Evolutionary conservation across 2,329 filamentous ascomycete genomes (phyloP).

Genomic region (Stromatinia cepivora): DNA sequence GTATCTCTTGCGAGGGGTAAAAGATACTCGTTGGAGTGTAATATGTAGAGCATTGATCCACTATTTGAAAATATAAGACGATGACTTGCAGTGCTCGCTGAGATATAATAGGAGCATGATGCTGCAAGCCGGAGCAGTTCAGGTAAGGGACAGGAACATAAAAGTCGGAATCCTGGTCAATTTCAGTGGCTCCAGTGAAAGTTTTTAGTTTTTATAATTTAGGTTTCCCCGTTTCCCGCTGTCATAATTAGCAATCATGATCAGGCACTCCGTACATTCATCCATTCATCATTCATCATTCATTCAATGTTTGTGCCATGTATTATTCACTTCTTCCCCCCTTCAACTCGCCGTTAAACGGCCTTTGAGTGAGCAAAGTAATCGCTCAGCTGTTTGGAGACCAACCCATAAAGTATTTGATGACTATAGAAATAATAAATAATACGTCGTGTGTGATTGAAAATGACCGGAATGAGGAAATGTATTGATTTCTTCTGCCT

Average conservation of each 20-base stretch:
- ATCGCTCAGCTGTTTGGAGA: neutral
- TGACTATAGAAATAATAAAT: neutral
- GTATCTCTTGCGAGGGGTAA: neutral
- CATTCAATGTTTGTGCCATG: no score
- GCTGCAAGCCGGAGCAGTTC: conserved; percentile 19
- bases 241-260: neutral
- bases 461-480: neutral
- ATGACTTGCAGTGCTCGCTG: conserved; percentile 13
- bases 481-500: neutral
- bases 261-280: no score
- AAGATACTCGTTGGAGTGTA: no score
- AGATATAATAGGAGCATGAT: conserved; percentile 18
- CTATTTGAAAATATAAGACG: neutral
- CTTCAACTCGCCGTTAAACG: no score
- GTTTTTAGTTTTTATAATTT: neutral
- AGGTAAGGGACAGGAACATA: conserved; percentile 25
- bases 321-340: no score
- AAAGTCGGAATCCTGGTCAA: conserved; percentile 4
- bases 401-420: neutral
- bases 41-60: conserved; percentile 9
- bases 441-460: neutral
- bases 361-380: neutral
- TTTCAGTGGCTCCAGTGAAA: conserved; percentile 5
- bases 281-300: no score
- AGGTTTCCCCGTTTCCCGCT: neutral